phyloP scores from a whole-genome alignment of 2,329 filamentous ascomycete genomes.

The Sporothrix inflata region DNA sequence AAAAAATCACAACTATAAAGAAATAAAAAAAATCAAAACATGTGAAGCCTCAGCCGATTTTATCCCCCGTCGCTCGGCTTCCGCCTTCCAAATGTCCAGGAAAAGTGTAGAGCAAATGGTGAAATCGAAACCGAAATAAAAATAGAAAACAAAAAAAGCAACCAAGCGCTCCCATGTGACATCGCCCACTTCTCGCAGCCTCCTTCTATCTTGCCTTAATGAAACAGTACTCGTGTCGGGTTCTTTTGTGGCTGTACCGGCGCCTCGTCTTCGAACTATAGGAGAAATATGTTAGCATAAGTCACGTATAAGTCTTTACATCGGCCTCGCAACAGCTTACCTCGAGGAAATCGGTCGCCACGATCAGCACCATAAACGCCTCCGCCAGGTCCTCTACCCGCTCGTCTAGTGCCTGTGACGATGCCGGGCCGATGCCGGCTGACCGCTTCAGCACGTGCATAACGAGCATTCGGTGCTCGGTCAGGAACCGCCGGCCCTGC shows the following conservation, averaged over 20 bases:
- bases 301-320: not conserved
- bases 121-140: not conserved
- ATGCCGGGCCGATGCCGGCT: constrained; percentile 63
- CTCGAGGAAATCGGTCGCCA: constrained; percentile 82
- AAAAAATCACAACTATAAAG: not conserved
- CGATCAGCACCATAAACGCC: constrained; percentile 80
- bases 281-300: not conserved
- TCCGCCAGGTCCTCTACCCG: constrained; percentile 79
- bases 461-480: constrained; percentile 80
- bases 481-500: constrained; percentile 78
- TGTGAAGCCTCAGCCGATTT: constrained; percentile 1
- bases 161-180: constrained; percentile 17
- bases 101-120: not conserved
- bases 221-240: constrained; percentile 46
- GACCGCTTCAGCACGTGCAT: constrained; percentile 89
- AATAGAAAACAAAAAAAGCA: not conserved
- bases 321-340: constrained; percentile 54
- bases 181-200: not conserved
- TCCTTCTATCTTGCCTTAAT: constrained; percentile 37
- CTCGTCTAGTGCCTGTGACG: constrained; percentile 52
- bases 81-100: constrained; percentile 15
- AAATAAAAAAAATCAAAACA: not conserved
- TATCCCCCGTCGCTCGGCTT: not conserved
- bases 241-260: constrained; percentile 40
- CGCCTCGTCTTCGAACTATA: constrained; percentile 47